phyloP scores from a whole-genome alignment of 371 early-diverging fungal species.

The Rhizopus arrhizus region DNA sequence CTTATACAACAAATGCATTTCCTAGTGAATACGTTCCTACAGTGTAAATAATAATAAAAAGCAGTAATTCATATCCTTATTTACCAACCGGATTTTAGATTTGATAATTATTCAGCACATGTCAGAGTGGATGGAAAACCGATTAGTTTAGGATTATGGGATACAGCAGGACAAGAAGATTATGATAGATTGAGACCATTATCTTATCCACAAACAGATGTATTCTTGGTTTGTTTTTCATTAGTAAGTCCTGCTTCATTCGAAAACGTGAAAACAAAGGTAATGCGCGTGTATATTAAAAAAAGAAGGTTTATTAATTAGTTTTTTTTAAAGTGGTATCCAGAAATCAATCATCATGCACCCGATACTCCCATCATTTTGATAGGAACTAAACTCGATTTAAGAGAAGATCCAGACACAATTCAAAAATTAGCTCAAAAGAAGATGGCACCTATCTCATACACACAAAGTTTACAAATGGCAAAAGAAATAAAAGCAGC shows the following conservation, averaged over 20 bases:
- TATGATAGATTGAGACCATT: slow-evolving; percentile 83
- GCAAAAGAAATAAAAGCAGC: slow-evolving; percentile 79
- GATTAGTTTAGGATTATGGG: slow-evolving; percentile 86
- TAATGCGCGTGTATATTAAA: slow-evolving; percentile 25
- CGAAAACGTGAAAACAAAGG: slow-evolving; percentile 83
- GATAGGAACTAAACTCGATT: slow-evolving; percentile 74
- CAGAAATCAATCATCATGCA: slow-evolving; percentile 66
- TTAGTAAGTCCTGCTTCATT: slow-evolving; percentile 77
- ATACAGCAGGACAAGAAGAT: slow-evolving; percentile 92
- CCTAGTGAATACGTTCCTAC: slow-evolving; percentile 82
- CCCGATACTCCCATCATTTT: slow-evolving; percentile 68
- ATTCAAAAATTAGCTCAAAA: slow-evolving; percentile 65
- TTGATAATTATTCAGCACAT: slow-evolving; percentile 86
- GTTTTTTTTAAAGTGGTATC: slow-evolving; percentile 55
- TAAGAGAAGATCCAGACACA: slow-evolving; percentile 63
- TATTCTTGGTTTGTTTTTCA: slow-evolving; percentile 87
- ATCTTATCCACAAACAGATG: slow-evolving; percentile 89
- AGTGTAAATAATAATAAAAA: slow-evolving; percentile 51
- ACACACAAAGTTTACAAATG: slow-evolving; percentile 72
- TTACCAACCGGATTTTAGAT: slow-evolving; percentile 29
- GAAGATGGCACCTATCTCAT: slow-evolving; percentile 72
- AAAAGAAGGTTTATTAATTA: neutral
- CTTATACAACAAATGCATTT: slow-evolving; percentile 84
- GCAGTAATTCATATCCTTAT: neutral
- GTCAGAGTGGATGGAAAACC: slow-evolving; percentile 86